Evolutionary conservation across 2,329 filamentous ascomycete species (phyloP).

Genomic region (Fusarium pseudocircinatum): DNA sequence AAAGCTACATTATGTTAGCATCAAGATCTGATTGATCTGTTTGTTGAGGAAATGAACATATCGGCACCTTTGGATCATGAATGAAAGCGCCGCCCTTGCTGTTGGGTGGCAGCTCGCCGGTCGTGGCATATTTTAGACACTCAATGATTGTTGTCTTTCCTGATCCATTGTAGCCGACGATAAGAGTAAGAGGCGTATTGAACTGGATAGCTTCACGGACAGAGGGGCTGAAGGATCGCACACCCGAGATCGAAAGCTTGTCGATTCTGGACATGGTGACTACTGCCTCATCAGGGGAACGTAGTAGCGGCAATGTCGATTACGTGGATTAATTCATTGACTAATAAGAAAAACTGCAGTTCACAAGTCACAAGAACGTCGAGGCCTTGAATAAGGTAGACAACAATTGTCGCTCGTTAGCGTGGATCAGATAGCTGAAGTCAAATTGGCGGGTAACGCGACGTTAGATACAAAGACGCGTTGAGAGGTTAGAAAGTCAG

Average conservation of each 20-base stretch:
- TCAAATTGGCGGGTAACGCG: constrained; percentile 22
- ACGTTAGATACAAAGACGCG: constrained; percentile 18
- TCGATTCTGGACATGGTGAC: constrained; percentile 79
- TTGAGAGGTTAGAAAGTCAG: background rate
- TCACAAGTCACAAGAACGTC: background rate
- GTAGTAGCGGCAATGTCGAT: background rate
- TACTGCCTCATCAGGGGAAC: constrained; percentile 22
- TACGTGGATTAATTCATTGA: background rate
- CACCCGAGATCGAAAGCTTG: constrained; percentile 84
- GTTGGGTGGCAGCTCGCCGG: constrained; percentile 91
- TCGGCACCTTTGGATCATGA: constrained; percentile 85
- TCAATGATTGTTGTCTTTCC: constrained; percentile 99
- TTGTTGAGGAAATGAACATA: background rate
- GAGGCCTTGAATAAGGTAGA: background rate
- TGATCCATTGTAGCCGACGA: constrained; percentile 96
- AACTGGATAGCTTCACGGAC: constrained; percentile 85
- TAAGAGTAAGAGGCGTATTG: constrained; percentile 89
- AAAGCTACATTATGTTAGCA: constrained; percentile 60
- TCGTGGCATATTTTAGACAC: constrained; percentile 97
- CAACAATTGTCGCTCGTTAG: background rate
- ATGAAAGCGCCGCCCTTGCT: constrained; percentile 92
- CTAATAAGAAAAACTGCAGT: background rate
- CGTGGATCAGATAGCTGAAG: constrained; percentile 11
- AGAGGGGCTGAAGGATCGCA: constrained; percentile 85
- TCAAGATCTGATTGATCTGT: background rate